A percentile compares a stretch with the other conserved stretches of the same genome.
Evolutionary conservation across 257 asterid genomes (phyloP).

Genomic region (Forsythia suspensa): DNA sequence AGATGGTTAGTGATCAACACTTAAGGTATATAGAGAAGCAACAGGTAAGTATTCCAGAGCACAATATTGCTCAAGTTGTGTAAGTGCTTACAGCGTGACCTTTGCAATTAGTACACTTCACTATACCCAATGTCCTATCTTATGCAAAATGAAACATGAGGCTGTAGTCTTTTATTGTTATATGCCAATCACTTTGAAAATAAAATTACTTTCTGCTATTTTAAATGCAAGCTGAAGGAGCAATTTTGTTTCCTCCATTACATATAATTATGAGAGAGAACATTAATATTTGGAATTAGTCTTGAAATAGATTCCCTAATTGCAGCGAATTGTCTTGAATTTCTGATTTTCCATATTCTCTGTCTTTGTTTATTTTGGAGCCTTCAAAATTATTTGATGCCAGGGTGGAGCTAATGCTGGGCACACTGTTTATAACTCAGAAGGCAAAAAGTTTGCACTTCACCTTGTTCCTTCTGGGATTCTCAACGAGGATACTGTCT

Average conservation of each 20-base stretch:
- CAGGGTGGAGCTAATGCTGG: conserved; percentile 99
- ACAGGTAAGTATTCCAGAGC: too few relatives aligned
- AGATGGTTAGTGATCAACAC: neutral
- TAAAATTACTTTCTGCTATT: neutral
- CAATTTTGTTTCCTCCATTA: neutral
- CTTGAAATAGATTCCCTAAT: neutral
- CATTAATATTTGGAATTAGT: neutral
- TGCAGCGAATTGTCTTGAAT: neutral
- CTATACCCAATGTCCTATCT: too few relatives aligned
- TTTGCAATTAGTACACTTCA: too few relatives aligned
- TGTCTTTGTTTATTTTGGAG: conserved; percentile 16
- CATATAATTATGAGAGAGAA: neutral
- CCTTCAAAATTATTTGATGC: conserved; percentile 18
- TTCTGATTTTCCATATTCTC: neutral
- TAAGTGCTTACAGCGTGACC: too few relatives aligned
- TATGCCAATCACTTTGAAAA: neutral
- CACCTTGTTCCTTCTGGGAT: conserved; percentile 97
- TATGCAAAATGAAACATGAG: too few relatives aligned
- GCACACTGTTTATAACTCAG: conserved; percentile 91
- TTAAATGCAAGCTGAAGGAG: neutral
- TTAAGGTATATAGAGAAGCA: neutral
- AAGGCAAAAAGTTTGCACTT: conserved; percentile 92
- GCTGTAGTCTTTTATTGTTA: too few relatives aligned
- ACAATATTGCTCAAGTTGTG: too few relatives aligned
- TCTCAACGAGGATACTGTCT: conserved; percentile 44